These are phyloP conservation scores for Medicago lupulina DNA, from an alignment of 306 rosid species.

Conservation along the genomic window DNA sequence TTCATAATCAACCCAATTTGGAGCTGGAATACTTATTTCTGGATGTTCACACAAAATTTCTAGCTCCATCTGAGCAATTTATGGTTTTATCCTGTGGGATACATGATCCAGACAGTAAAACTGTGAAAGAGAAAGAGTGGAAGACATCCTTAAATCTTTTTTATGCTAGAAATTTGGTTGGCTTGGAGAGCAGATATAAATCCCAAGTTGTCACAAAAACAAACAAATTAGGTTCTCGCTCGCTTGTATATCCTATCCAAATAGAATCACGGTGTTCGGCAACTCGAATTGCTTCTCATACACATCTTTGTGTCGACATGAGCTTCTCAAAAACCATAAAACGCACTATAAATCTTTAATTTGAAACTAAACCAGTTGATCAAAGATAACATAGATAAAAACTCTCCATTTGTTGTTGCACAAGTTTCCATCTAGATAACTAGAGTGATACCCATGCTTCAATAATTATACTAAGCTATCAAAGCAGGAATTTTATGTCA, in stretches of 20 bases:
- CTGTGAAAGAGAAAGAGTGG: background rate
- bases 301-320: background rate
- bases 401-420: constrained; percentile 23
- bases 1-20: background rate
- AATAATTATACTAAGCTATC: constrained; percentile 29
- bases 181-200: background rate
- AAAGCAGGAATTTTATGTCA: constrained; percentile 29
- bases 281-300: background rate
- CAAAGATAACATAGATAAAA: constrained; percentile 21
- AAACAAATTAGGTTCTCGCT: background rate
- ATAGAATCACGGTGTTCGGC: background rate
- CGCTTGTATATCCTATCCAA: background rate
- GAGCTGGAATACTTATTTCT: background rate
- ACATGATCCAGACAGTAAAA: background rate
- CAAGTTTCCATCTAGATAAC: constrained; percentile 15
- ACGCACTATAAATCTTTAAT: background rate
- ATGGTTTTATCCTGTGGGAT: background rate
- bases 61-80: background rate
- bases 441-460: constrained; percentile 8
- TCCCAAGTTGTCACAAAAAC: background rate
- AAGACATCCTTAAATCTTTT: constrained; percentile 1
- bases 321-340: constrained; percentile 30
- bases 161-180: background rate
- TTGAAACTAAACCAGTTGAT: constrained; percentile 19
- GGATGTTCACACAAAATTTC: background rate